Percentiles rank a stretch among this genome's conserved stretches.
Conservation (phyloP, 768 basidiomycete genomes). For the Suillus cothurnatus region DNA sequence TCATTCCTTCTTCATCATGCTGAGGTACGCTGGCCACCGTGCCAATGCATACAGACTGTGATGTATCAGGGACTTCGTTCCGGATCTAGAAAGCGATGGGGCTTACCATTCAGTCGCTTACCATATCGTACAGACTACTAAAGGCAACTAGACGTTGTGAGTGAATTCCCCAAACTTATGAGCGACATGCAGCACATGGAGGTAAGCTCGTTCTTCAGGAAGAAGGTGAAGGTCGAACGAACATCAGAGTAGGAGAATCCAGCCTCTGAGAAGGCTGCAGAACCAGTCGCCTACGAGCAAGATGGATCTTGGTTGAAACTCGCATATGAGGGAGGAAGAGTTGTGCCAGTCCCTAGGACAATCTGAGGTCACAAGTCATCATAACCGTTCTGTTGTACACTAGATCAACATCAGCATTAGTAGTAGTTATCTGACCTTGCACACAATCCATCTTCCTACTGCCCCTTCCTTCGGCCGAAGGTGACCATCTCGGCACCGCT, state of each 20-base stretch:
- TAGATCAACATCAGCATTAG: background rate
- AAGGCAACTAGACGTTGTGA: background rate
- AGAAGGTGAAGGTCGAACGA: background rate
- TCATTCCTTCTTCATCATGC: background rate
- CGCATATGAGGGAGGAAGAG: background rate
- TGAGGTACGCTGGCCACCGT: background rate
- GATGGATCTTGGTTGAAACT: background rate
- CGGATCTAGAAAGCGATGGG: background rate
- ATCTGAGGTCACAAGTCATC: background rate
- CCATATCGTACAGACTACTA: background rate
- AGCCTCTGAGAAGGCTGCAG: background rate
- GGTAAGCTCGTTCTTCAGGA: background rate
- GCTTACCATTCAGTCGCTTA: background rate
- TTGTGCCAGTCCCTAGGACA: background rate
- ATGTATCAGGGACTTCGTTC: background rate
- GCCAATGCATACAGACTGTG: background rate
- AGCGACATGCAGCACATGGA: background rate
- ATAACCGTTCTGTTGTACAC: background rate
- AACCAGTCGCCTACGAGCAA: background rate
- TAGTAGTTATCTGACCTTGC: slow-evolving; percentile 43
- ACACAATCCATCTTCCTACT: slow-evolving; percentile 63
- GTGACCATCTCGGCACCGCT: slow-evolving; percentile 44
- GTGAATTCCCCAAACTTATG: background rate
- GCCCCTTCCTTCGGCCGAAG: slow-evolving; percentile 55
- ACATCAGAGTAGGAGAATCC: background rate